Evolutionary conservation across 768 basidiomycete genomes (phyloP).

Genomic region (Grammothele lineata): DNA sequence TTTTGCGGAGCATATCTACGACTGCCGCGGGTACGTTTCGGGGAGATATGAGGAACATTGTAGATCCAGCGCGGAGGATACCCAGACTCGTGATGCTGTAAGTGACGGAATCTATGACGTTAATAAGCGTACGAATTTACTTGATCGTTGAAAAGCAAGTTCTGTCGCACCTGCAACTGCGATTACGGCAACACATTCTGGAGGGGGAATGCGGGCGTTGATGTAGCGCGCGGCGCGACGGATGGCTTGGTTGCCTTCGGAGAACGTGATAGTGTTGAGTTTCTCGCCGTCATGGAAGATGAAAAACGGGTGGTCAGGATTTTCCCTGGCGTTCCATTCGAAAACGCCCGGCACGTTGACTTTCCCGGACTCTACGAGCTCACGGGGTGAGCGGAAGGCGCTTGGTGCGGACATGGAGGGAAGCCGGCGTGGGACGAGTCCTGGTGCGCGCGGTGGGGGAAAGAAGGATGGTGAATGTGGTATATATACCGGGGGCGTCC

Average conservation of each 20-base stretch:
- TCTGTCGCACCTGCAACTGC: conserved; percentile 11
- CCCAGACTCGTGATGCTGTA: conserved; percentile 16
- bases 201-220: neutral
- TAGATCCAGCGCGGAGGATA: conserved; percentile 17
- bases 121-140: too few relatives aligned
- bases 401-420: neutral
- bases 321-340: conserved; percentile 31
- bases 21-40: conserved; percentile 29
- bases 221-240: conserved; percentile 23
- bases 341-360: conserved; percentile 30
- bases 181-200: conserved; percentile 20
- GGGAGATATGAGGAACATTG: conserved; percentile 31
- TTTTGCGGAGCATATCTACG: conserved; percentile 24
- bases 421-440: too few relatives aligned
- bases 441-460: too few relatives aligned
- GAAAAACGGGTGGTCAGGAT: conserved; percentile 31
- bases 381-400: neutral
- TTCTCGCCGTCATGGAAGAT: conserved; percentile 20
- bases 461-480: too few relatives aligned
- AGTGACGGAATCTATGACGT: conserved; percentile 24
- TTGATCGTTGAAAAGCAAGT: neutral
- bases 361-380: neutral
- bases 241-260: conserved; percentile 23
- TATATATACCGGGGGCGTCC: too few relatives aligned
- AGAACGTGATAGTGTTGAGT: conserved; percentile 17